Percentiles rank a stretch among this genome's conserved stretches.
Evolutionary conservation across 176 grass and related monocot genomes (phyloP).

Genomic region (Oryza glaberrima): DNA sequence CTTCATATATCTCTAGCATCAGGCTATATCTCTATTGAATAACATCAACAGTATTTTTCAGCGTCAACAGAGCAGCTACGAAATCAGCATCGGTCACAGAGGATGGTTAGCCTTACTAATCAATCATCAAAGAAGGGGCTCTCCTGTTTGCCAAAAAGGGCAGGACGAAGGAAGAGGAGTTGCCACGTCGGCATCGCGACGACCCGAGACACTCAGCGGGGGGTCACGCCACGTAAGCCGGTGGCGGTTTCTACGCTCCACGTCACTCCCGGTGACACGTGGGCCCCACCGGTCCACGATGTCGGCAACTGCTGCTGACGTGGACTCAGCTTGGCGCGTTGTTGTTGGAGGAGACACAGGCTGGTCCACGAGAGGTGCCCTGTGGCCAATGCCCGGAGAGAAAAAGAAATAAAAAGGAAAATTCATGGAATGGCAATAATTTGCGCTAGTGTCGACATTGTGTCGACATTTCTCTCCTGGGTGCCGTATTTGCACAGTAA

Average conservation of each 20-base stretch:
- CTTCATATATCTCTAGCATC: too few species aligned
- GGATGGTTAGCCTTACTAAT: background rate
- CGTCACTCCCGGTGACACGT: too few species aligned
- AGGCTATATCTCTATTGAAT: background rate
- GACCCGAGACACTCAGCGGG: background rate
- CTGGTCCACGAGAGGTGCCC: background rate
- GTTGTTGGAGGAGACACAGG: background rate
- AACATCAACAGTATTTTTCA: background rate
- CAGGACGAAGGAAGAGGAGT: background rate
- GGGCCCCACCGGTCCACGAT: background rate
- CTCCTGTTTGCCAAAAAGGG: constrained; percentile 5
- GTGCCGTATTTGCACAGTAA: too few species aligned
- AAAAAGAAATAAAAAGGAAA: too few species aligned
- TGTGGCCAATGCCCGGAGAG: background rate
- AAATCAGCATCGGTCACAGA: background rate
- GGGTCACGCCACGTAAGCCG: background rate
- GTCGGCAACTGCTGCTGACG: constrained; percentile 18
- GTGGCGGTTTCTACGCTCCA: too few species aligned
- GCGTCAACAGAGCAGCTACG: background rate
- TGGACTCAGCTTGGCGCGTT: constrained; percentile 7
- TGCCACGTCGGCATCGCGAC: background rate
- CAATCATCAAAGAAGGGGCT: background rate
- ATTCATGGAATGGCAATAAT: background rate
- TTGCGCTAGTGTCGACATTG: background rate
- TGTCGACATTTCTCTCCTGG: background rate